A percentile compares a stretch with the other conserved stretches of the same genome.
phyloP scores from a whole-genome alignment of 2,329 filamentous ascomycete species.

The Beauveria sp. region DNA sequence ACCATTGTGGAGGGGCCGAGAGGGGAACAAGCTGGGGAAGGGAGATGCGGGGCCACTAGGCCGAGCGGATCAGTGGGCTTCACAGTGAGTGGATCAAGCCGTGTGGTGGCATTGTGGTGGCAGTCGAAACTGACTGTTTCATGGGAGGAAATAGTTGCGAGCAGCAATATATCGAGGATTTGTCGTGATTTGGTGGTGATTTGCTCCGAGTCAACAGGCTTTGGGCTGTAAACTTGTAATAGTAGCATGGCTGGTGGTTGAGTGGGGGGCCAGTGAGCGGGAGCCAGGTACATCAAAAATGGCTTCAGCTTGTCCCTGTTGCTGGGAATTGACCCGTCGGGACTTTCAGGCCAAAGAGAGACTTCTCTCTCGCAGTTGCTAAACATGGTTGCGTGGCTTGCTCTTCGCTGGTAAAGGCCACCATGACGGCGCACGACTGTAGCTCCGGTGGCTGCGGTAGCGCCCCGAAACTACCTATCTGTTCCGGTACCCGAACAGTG shows the following conservation, averaged over 20 bases:
- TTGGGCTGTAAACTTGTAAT: not conserved
- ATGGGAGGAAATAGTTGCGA: not conserved
- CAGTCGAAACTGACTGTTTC: not conserved
- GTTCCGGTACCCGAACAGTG: conserved; percentile 7
- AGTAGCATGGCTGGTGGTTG: not conserved
- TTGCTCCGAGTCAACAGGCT: too few species aligned
- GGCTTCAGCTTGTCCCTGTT: too few species aligned
- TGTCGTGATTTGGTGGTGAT: not conserved
- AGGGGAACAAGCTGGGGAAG: conserved; percentile 7
- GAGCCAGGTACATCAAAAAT: too few species aligned
- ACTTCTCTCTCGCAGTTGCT: not conserved
- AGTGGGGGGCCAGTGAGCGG: not conserved
- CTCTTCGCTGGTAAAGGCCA: not conserved
- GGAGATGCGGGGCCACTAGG: not conserved
- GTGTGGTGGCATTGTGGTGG: too few species aligned
- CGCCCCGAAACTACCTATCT: not conserved
- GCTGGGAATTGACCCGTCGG: not conserved
- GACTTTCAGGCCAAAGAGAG: not conserved
- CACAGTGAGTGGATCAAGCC: too few species aligned
- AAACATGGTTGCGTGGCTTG: not conserved
- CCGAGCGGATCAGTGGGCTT: not conserved
- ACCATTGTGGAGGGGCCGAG: conserved; percentile 5
- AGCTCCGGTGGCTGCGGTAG: not conserved
- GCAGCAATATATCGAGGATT: not conserved
- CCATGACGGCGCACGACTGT: too few species aligned